These are phyloP conservation scores for Pyricularia sp. DNA, from an alignment of 2,329 filamentous ascomycete species.

Conservation along the genomic window DNA sequence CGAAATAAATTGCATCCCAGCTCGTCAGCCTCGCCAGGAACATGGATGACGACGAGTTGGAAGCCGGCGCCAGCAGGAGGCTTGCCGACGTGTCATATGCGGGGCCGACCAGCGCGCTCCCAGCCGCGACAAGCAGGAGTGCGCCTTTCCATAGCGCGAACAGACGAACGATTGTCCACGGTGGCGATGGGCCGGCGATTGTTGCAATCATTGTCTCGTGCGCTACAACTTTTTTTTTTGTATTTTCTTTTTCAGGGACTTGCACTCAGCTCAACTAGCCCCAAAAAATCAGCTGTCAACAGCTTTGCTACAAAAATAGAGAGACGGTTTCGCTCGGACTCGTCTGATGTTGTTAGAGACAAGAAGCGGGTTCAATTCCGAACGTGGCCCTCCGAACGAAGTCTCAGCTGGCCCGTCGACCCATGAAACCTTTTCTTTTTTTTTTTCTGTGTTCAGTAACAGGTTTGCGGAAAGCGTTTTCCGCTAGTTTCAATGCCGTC, in stretches of 20 bases:
- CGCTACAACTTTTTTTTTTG: not conserved
- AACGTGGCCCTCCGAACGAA: not conserved
- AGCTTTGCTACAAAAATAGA: not conserved
- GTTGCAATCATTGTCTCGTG: not conserved
- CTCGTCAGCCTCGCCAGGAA: slow-evolving; percentile 48
- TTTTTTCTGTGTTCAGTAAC: not conserved
- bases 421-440: not conserved
- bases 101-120: slow-evolving; percentile 34
- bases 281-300: not conserved
- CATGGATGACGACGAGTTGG: slow-evolving; percentile 10
- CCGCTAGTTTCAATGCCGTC: not conserved
- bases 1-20: slow-evolving; percentile 75
- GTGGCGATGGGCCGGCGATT: slow-evolving; percentile 13
- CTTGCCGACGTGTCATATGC: slow-evolving; percentile 71
- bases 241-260: too few species aligned
- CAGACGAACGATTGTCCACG: slow-evolving; percentile 10
- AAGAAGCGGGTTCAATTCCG: not conserved
- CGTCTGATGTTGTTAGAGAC: not conserved
- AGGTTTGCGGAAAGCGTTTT: not conserved
- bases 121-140: slow-evolving; percentile 47
- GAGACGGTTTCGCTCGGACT: not conserved
- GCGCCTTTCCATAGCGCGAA: slow-evolving; percentile 56
- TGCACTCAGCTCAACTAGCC: too few species aligned
- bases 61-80: slow-evolving; percentile 22
- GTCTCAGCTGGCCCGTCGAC: not conserved